These are phyloP conservation scores for Camelina neglecta DNA, from an alignment of 345 rosid genomes.

Conservation along the genomic window DNA sequence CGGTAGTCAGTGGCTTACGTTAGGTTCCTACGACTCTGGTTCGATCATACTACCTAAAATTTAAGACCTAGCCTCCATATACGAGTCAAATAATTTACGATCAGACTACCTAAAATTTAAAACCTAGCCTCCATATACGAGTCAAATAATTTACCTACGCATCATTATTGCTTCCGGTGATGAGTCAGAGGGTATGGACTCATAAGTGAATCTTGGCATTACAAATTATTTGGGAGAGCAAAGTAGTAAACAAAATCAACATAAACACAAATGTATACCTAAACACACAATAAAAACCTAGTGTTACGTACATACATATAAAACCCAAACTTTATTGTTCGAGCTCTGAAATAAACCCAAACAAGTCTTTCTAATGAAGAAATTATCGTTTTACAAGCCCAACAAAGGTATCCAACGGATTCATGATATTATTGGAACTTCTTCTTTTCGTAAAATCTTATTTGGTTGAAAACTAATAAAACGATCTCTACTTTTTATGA, in stretches of 20 bases:
- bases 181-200: too few species aligned
- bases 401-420: background rate
- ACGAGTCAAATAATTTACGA: too few species aligned
- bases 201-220: too few species aligned
- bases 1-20: background rate
- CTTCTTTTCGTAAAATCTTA: background rate
- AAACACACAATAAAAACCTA: background rate
- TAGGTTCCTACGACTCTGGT: too few species aligned
- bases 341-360: background rate
- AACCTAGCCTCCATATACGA: too few species aligned
- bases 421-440: background rate
- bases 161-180: too few species aligned
- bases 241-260: background rate
- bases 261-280: background rate
- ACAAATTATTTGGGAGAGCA: background rate
- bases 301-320: background rate
- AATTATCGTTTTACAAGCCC: constrained; percentile 2
- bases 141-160: too few species aligned
- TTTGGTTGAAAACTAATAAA: background rate
- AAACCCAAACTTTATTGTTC: background rate
- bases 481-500: background rate
- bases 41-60: too few species aligned
- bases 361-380: background rate
- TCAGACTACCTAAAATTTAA: too few species aligned
- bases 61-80: too few species aligned